Evolutionary conservation across 148 eudicot species (phyloP).

Genomic region (Polygonum aviculare): DNA sequence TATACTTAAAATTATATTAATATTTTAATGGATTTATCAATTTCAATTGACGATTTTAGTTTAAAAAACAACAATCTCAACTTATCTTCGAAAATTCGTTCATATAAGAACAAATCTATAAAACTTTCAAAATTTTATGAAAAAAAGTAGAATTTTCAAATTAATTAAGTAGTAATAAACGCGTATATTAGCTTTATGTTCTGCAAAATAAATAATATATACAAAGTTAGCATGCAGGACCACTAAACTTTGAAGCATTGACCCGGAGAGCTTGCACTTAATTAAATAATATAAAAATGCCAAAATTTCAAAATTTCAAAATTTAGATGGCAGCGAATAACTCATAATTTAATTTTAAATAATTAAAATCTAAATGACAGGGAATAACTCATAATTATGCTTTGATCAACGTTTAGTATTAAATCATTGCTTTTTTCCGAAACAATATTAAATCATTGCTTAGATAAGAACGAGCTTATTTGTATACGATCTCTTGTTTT

Average conservation of each 20-base stretch:
- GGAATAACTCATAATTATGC: conserved; percentile 1
- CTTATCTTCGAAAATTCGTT: too few relatives aligned
- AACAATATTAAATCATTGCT: background rate
- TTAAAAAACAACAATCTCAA: too few relatives aligned
- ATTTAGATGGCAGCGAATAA: background rate
- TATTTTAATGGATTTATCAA: too few relatives aligned
- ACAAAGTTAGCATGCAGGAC: background rate
- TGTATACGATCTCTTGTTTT: background rate
- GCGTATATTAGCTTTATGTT: background rate
- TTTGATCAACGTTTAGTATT: background rate
- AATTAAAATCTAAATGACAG: background rate
- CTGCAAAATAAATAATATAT: background rate
- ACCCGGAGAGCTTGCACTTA: background rate
- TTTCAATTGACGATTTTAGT: too few relatives aligned
- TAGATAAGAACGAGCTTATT: background rate
- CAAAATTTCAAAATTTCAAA: background rate
- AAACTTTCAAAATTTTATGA: background rate
- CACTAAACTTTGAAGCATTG: background rate
- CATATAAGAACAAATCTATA: too few relatives aligned
- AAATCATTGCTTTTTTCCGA: background rate
- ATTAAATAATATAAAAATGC: background rate
- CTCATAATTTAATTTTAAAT: background rate
- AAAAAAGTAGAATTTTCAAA: background rate
- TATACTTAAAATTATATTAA: too few relatives aligned
- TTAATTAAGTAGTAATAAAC: background rate